Evolutionary conservation across 306 rosid genomes (phyloP), one percentile per base, ranked within the genome.

Genomic region (Begonia peltatifolia): DNA sequence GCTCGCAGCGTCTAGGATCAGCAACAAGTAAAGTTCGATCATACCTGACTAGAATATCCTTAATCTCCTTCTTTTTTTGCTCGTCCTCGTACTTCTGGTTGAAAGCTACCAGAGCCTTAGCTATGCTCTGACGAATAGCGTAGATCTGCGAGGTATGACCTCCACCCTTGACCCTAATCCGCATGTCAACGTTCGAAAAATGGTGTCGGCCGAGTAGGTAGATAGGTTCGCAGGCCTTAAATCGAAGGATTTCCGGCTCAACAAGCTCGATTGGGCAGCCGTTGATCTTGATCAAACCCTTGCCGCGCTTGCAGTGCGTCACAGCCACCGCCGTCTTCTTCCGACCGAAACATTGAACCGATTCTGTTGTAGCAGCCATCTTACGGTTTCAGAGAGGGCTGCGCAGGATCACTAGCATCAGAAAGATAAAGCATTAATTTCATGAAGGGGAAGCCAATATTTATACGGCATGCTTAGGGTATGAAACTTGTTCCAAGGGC

Each of bases 281-380:
- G 38, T 53, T 53, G 57, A 53, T 53, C 57, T 53, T 53, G 18
- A 53, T 53, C 43, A 53, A 35, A 13, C 57, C 57, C 3, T 41
- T 41, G 20, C 57, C 57, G 6, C 57, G 57, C 20, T 53, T 53
- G 44, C 57, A 53, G 11, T 53, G 38, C 5, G 57, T 53, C 44
- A 53, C 57, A 3, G 57, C 57, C 3, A 53, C 57, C 6, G 57
- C 57, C 41, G 57, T 53, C 57, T 53, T 53, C 57, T 53, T 53
- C 57, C 57, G 57, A 17, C 57, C 57, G 44, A 53, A 53, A 36
- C 57, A 53, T 53, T 53, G 57, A 41, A 53, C 57, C n/a, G 57
- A 53, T 20, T 53, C 57, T 15, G 14, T 53, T 12, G 57, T 16
- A 30, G 57, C 57, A 41, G 57, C 57, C 57, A 53, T 53, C 23